Evolutionary conservation across 306 rosid species (phyloP).

Genomic region (Pyrus communis): DNA sequence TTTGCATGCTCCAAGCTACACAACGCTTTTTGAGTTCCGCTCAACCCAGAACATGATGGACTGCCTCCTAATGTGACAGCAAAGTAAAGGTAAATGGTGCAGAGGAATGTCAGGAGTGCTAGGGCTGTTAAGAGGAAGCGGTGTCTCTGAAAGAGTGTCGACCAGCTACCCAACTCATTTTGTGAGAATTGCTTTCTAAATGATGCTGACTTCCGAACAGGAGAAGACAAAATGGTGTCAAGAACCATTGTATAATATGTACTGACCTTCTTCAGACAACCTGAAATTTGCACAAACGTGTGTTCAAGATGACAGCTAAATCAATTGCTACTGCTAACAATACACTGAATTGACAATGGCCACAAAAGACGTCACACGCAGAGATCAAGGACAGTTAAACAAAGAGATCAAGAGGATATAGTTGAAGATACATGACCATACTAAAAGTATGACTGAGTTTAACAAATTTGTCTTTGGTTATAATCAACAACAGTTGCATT

Average conservation of each 20-base stretch:
- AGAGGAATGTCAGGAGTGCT: slow-evolving; percentile 52
- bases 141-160: slow-evolving; percentile 64
- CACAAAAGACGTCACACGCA: too few species aligned
- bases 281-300: slow-evolving; percentile 26
- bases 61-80: slow-evolving; percentile 66
- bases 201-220: slow-evolving; percentile 55
- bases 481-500: not conserved
- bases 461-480: not conserved
- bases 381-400: not conserved
- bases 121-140: slow-evolving; percentile 77
- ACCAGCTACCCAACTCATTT: slow-evolving; percentile 76
- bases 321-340: not conserved
- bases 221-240: slow-evolving; percentile 69
- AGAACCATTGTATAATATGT: slow-evolving; percentile 60
- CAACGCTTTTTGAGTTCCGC: slow-evolving; percentile 49
- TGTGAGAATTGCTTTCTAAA: slow-evolving; percentile 52
- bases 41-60: slow-evolving; percentile 30
- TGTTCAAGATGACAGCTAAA: not conserved
- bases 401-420: not conserved
- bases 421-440: not conserved
- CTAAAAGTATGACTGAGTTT: not conserved
- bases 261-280: slow-evolving; percentile 32
- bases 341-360: not conserved
- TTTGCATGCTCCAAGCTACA: slow-evolving; percentile 68
- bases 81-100: slow-evolving; percentile 80